phyloP scores from a whole-genome alignment of 441 rosid genomes.

The Corymbia citriodora region DNA sequence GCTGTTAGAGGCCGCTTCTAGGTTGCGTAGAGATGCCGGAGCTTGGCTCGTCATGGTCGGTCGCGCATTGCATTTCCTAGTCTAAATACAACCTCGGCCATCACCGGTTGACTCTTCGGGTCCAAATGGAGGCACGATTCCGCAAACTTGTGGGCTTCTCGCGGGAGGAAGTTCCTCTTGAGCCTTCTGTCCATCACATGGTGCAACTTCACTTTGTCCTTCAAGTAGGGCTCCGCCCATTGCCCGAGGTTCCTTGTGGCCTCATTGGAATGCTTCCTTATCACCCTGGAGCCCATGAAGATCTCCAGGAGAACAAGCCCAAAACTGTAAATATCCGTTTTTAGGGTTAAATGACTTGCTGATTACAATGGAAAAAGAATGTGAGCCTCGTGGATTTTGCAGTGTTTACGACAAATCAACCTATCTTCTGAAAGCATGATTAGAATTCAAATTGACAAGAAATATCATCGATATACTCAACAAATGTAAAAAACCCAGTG shows the following conservation, averaged over 20 bases:
- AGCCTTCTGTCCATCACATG: constrained; percentile 23
- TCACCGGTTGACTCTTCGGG: constrained; percentile 15
- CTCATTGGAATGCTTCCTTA: constrained; percentile 9
- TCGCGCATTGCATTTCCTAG: background rate
- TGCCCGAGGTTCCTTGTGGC: background rate
- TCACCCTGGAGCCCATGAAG: constrained; percentile 14
- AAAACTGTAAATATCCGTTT: constrained; percentile 26
- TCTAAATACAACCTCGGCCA: constrained; percentile 9
- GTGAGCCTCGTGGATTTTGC: background rate
- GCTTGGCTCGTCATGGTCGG: background rate
- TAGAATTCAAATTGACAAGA: background rate
- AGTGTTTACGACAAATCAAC: background rate
- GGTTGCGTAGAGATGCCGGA: background rate
- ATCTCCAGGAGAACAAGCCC: constrained; percentile 28
- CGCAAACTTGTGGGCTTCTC: constrained; percentile 23
- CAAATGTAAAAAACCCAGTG: background rate
- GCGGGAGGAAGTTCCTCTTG: constrained; percentile 1
- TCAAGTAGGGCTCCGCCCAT: constrained; percentile 21
- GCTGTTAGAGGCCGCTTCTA: background rate
- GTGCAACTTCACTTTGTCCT: constrained; percentile 4
- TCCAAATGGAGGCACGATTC: constrained; percentile 19
- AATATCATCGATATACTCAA: no score
- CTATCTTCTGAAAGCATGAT: background rate
- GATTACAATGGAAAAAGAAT: background rate
- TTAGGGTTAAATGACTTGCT: constrained; percentile 20